phyloP scores from a whole-genome alignment of 2,329 filamentous ascomycete species.

The Juglanconis juglandina region DNA sequence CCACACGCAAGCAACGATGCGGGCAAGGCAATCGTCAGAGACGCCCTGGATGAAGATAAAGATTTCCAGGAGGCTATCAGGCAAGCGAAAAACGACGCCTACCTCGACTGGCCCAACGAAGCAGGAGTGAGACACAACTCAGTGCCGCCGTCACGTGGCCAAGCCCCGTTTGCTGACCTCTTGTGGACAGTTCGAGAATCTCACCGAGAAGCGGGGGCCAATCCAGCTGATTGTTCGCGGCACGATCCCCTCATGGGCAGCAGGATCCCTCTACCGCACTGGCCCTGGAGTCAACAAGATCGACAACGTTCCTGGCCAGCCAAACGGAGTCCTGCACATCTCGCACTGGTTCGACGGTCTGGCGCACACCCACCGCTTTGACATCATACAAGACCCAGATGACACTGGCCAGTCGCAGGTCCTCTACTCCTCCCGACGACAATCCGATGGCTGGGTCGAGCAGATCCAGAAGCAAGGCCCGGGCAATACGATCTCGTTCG shows the following conservation, averaged over 20 bases:
- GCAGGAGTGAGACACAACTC: constrained; percentile 35
- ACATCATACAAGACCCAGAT: constrained; percentile 46
- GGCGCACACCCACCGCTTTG: constrained; percentile 67
- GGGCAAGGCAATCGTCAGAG: too few relatives aligned
- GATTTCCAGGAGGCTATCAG: not conserved
- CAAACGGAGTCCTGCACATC: constrained; percentile 50
- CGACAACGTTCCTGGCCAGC: constrained; percentile 30
- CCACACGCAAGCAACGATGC: too few relatives aligned
- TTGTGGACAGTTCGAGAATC: constrained; percentile 59
- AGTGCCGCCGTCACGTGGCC: too few relatives aligned
- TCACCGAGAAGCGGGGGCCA: constrained; percentile 63
- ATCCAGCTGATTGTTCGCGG: constrained; percentile 63
- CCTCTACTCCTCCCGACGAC: constrained; percentile 68
- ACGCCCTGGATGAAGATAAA: too few relatives aligned
- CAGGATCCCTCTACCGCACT: constrained; percentile 70
- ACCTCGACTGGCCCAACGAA: constrained; percentile 46
- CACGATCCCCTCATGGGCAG: constrained; percentile 65
- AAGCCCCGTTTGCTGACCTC: not conserved
- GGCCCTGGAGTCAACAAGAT: constrained; percentile 66
- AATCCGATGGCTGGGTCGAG: constrained; percentile 61
- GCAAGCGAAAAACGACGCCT: constrained; percentile 26
- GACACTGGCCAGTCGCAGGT: constrained; percentile 38
- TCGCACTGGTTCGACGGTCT: constrained; percentile 83
- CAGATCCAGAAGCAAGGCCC: constrained; percentile 58
- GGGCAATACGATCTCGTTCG: too few relatives aligned